These are phyloP conservation scores for Trametes coccinea DNA, from an alignment of 768 basidiomycete genomes.

Conservation along the genomic window DNA sequence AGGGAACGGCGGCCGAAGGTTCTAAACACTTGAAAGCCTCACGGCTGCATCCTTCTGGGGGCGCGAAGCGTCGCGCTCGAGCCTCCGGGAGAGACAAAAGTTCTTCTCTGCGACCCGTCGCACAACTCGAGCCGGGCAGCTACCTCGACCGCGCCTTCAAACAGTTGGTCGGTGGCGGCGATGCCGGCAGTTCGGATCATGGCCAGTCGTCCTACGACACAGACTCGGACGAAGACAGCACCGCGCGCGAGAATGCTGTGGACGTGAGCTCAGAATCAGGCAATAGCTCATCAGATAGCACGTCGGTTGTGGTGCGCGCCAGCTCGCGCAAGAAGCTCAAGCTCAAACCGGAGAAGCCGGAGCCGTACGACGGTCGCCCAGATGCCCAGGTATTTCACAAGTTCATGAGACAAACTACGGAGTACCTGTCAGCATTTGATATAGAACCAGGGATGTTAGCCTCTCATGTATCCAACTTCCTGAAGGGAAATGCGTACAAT, in stretches of 20 bases:
- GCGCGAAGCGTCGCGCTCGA: background rate
- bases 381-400: conserved; percentile 20
- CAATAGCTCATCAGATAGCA: background rate
- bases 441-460: background rate
- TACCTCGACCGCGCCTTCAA: conserved; percentile 14
- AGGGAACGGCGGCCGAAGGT: no score
- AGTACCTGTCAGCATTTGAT: conserved; percentile 12
- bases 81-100: no score
- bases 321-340: background rate
- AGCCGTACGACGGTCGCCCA: conserved; percentile 10
- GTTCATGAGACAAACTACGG: conserved; percentile 14
- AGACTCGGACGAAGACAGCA: no score
- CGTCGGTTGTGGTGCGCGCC: background rate
- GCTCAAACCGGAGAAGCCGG: conserved; percentile 16
- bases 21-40: no score
- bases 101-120: background rate
- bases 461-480: conserved; percentile 15
- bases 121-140: conserved; percentile 13
- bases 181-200: background rate
- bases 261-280: no score
- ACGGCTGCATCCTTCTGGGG: background rate
- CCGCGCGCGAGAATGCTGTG: no score
- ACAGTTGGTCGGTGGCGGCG: background rate
- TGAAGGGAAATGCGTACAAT: conserved; percentile 25
- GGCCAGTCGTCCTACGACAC: background rate